A percentile compares a stretch with the other conserved stretches of the same genome.
These are phyloP conservation scores for Picea glauca DNA, from an alignment of 75 land plant genomes.

Conservation along the genomic window DNA sequence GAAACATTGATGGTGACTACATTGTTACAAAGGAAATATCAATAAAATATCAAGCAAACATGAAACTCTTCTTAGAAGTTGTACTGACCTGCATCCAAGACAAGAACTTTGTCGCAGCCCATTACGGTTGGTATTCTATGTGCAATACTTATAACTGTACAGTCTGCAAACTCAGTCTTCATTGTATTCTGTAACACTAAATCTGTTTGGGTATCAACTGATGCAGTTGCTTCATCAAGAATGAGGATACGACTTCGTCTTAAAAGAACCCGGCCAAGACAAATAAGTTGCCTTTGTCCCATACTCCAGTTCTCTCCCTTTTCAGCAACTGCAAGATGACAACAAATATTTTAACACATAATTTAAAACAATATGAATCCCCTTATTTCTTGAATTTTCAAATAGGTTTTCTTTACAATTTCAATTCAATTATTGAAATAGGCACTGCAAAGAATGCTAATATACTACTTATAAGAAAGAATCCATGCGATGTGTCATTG, in stretches of 20 bases:
- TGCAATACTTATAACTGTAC: conserved; percentile 37
- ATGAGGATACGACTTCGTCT: conserved; percentile 32
- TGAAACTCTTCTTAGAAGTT: not conserved
- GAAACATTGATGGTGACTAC: no score
- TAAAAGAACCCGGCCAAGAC: conserved; percentile 32
- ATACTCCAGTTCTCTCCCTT: conserved; percentile 46
- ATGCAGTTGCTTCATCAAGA: conserved; percentile 45
- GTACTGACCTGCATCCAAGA: conserved; percentile 27
- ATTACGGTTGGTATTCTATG: not conserved
- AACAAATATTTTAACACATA: not conserved
- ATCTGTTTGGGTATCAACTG: conserved; percentile 40
- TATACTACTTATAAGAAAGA: not conserved
- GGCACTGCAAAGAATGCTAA: no score
- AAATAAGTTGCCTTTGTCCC: conserved; percentile 40
- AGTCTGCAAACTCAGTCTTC: conserved; percentile 14
- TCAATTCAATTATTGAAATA: no score
- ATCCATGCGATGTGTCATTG: not conserved
- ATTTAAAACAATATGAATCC: no score
- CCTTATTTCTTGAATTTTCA: no score
- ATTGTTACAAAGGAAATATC: no score
- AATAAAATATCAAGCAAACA: not conserved
- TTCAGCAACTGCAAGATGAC: conserved; percentile 20
- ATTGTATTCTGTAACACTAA: conserved; percentile 22
- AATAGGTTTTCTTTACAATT: no score
- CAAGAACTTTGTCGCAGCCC: conserved; percentile 26